These are phyloP conservation scores for Lathyrus oleraceus DNA, from an alignment of 306 rosid species.

Conservation along the genomic window DNA sequence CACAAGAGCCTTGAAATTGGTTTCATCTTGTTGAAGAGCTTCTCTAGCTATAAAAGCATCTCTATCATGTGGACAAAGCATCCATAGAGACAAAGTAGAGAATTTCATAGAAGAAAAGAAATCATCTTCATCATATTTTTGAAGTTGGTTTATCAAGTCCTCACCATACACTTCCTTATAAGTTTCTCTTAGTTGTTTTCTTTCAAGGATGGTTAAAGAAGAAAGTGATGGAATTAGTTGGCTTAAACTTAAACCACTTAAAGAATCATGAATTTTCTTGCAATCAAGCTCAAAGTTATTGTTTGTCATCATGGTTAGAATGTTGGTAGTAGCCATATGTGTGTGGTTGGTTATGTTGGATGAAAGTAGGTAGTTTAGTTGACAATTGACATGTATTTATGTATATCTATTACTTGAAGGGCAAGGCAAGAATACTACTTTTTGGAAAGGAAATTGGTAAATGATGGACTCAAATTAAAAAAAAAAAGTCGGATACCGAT, in stretches of 20 bases:
- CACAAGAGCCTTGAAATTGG: slow-evolving; percentile 57
- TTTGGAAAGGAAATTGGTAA: slow-evolving; percentile 16
- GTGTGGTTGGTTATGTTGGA: slow-evolving; percentile 1
- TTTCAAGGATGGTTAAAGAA: slow-evolving; percentile 41
- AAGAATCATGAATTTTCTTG: slow-evolving; percentile 59
- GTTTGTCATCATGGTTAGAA: slow-evolving; percentile 42
- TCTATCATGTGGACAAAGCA: slow-evolving; percentile 63
- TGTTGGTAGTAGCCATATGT: slow-evolving; percentile 39
- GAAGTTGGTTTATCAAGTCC: slow-evolving; percentile 52
- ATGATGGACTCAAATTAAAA: background rate
- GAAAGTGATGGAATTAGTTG: slow-evolving; percentile 46
- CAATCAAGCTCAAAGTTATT: slow-evolving; percentile 49
- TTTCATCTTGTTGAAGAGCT: slow-evolving; percentile 52
- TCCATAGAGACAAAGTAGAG: slow-evolving; percentile 57
- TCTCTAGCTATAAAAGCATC: slow-evolving; percentile 55
- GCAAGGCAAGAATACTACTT: slow-evolving; percentile 46
- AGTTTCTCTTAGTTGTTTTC: slow-evolving; percentile 50
- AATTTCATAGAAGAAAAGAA: slow-evolving; percentile 38
- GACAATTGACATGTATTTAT: slow-evolving; percentile 19
- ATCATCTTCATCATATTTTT: slow-evolving; percentile 38
- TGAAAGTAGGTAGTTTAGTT: background rate
- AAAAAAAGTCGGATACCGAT: too few species aligned
- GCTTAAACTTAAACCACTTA: slow-evolving; percentile 41
- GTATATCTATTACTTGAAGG: slow-evolving; percentile 42
- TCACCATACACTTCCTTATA: slow-evolving; percentile 61